phyloP scores from a whole-genome alignment of 2,329 filamentous ascomycete species.

The Fusarium sp. region DNA sequence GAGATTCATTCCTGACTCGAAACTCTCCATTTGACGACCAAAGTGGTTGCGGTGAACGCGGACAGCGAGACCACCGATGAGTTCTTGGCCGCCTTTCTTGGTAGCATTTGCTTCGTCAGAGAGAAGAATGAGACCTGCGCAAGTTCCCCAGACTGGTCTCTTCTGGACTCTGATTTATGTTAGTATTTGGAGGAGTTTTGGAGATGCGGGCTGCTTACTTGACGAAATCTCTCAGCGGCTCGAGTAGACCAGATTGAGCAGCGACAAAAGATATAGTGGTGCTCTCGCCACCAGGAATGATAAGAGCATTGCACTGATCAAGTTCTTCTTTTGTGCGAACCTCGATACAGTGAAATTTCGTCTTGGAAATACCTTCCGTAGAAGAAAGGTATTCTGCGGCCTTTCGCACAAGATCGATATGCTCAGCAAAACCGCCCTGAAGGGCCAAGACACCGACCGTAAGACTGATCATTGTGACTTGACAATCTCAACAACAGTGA shows the following conservation, averaged over 20 bases:
- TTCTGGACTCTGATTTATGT: conserved; percentile 69
- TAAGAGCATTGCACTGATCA: conserved; percentile 79
- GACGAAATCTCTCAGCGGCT: conserved; percentile 88
- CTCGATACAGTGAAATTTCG: conserved; percentile 74
- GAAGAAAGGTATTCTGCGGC: conserved; percentile 67
- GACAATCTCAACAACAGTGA: neutral
- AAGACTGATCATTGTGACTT: conserved; percentile 48
- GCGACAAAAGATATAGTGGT: conserved; percentile 93
- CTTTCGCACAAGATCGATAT: conserved; percentile 78
- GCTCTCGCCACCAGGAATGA: conserved; percentile 95
- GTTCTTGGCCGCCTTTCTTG: conserved; percentile 90
- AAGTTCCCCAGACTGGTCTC: conserved; percentile 95
- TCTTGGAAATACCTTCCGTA: conserved; percentile 34
- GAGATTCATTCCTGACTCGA: conserved; percentile 79
- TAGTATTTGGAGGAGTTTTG: neutral
- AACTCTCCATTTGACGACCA: conserved; percentile 91
- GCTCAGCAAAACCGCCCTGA: conserved; percentile 93
- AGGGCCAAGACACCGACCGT: conserved; percentile 77
- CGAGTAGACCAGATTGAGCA: conserved; percentile 80
- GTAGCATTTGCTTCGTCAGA: conserved; percentile 88
- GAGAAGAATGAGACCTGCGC: conserved; percentile 91
- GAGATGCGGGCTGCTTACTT: conserved; percentile 68
- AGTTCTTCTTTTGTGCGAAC: conserved; percentile 83
- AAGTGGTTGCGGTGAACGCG: conserved; percentile 95
- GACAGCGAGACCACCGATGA: conserved; percentile 92